These are phyloP conservation scores for Kwoniella shivajii DNA, from an alignment of 1,284 basidiomycete genomes.

Conservation along the genomic window DNA sequence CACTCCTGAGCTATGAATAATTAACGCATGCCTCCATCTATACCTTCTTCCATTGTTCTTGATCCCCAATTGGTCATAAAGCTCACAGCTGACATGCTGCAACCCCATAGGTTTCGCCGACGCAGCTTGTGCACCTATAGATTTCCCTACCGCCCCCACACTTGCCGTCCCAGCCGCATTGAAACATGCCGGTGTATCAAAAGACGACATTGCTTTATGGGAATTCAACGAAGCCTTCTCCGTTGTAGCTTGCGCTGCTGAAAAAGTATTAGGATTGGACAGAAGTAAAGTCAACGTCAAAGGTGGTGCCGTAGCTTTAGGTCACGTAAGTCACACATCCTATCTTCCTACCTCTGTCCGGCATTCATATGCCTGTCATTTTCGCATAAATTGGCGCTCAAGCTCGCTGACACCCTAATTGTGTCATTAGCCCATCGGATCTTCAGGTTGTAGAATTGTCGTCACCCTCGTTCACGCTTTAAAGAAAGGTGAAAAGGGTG, in stretches of 20 bases:
- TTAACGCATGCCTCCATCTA: too few relatives aligned
- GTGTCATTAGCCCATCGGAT: slow-evolving; percentile 71
- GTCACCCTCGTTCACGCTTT: slow-evolving; percentile 91
- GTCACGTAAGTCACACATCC: slow-evolving; percentile 71
- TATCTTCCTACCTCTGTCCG: too few relatives aligned
- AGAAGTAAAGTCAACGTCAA: slow-evolving; percentile 88
- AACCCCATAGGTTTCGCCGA: slow-evolving; percentile 80
- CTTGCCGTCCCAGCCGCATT: slow-evolving; percentile 88
- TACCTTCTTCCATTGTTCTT: too few relatives aligned
- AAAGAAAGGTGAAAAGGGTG: slow-evolving; percentile 94
- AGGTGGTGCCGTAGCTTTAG: slow-evolving; percentile 91
- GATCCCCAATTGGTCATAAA: too few relatives aligned
- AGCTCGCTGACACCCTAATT: neutral
- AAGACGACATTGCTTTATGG: slow-evolving; percentile 85
- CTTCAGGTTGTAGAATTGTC: slow-evolving; percentile 91
- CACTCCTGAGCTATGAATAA: too few relatives aligned
- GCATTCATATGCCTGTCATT: too few relatives aligned
- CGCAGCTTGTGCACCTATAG: slow-evolving; percentile 92
- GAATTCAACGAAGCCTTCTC: slow-evolving; percentile 99
- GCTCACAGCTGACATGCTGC: neutral
- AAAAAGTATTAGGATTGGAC: slow-evolving; percentile 83
- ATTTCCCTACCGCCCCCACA: slow-evolving; percentile 95
- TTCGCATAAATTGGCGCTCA: too few relatives aligned
- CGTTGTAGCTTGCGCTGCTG: slow-evolving; percentile 86
- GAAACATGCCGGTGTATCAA: slow-evolving; percentile 77